Evolutionary conservation across 805 yeast genomes (phyloP), one percentile per base, ranked within the genome.

Genomic region (Metschnikowia continentalis): DNA sequence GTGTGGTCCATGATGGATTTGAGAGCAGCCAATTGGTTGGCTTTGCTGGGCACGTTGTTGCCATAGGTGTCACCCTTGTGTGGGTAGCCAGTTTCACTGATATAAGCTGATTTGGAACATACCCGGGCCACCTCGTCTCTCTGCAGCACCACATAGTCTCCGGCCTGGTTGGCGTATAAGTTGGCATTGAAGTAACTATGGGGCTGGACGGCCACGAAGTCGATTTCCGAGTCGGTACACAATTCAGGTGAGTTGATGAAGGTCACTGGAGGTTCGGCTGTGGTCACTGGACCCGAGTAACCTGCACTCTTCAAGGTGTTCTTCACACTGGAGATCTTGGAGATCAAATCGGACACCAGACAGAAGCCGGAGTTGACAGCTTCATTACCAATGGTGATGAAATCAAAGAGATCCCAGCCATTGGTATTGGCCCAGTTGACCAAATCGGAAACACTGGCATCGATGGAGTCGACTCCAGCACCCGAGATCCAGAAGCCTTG

Each of bases 21-120:
- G 51, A 91, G 76, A 14, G 96, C 96, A 49, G 75, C 72, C 49
- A 68, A 63, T 74, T 90, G 97, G 70, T 90, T 90, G 10, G 64
- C 88, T 6, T 69, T 64, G 35, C 81, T 69, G 53, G 97, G 97
- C 37, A 83, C 79, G 58, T 90, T 87, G 46, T 70, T 69, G 50
- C 97, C 97, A 63, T 88, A 82, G 51, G 76, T 72, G 53, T 64
- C 65, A 61, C 97, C 97, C 38, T 74, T 71, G 58, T 84, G 81
- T 60, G 97, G 97, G 66, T 88, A 90, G 41, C 97, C 97, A 5
- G 96, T 90, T 69, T 90, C 97, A 19, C 95, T 84, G 50, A 90
- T 82, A 19, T 74, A 57, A 35, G 88, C 83, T 6, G 71, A 67
- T 66, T 77, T 72, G 51, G 72, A 69, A 72, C 97, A 90, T 42